Conservation (phyloP, 352 stramenopile species). For the Globisporangium polare region DNA sequence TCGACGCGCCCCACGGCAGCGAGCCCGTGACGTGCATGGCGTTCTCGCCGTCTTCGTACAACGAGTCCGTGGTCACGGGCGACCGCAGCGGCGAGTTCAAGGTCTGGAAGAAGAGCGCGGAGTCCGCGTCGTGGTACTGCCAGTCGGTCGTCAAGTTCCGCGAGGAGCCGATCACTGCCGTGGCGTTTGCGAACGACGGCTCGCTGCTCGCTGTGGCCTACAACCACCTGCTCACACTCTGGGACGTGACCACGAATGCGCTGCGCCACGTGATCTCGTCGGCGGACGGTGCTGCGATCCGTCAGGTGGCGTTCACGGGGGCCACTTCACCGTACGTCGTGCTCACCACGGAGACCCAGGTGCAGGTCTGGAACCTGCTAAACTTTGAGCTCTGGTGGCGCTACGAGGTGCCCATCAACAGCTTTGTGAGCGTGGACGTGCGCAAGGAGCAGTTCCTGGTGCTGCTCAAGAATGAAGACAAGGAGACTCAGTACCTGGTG, state of each 20-base stretch:
- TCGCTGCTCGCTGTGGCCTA: conserved; percentile 86
- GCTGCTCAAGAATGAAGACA: conserved; percentile 21
- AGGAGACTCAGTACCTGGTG: conserved; percentile 31
- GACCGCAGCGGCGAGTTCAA: conserved; percentile 77
- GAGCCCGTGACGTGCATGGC: conserved; percentile 46
- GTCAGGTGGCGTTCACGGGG: conserved; percentile 57
- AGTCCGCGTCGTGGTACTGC: conserved; percentile 58
- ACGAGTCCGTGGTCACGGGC: conserved; percentile 55
- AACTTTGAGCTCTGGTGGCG: conserved; percentile 66
- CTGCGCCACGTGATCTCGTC: conserved; percentile 74
- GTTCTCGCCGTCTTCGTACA: conserved; percentile 39
- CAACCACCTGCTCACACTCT: conserved; percentile 75
- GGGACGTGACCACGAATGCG: conserved; percentile 73
- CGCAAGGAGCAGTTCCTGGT: conserved; percentile 52
- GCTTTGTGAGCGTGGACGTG: conserved; percentile 30
- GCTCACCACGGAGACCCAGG: conserved; percentile 40
- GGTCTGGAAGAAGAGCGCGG: conserved; percentile 60
- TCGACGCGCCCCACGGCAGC: conserved; percentile 73
- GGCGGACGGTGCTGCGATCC: conserved; percentile 47
- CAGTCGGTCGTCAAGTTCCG: conserved; percentile 78
- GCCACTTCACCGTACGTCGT: conserved; percentile 60
- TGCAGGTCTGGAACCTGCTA: conserved; percentile 80
- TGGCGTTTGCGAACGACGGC: conserved; percentile 70
- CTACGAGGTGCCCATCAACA: conserved; percentile 43
- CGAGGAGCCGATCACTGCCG: conserved; percentile 56